Evolutionary conservation across 371 early-diverging fungal species (phyloP).

Genomic region (Mortierella sp.): DNA sequence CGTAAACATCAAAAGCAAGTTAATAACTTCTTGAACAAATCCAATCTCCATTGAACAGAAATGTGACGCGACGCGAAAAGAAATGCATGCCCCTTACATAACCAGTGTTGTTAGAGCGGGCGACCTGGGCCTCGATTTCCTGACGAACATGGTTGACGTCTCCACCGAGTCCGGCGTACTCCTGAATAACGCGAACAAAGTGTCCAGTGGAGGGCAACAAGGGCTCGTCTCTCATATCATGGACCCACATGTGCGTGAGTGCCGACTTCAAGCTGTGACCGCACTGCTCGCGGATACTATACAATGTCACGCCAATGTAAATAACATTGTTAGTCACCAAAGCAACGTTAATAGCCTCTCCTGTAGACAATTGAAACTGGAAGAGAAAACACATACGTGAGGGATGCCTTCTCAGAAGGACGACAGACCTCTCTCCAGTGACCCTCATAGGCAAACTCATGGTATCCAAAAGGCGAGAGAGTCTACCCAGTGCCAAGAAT

Average conservation of each 20-base stretch:
- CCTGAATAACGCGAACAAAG: constrained; percentile 72
- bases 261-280: constrained; percentile 92
- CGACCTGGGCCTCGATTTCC: constrained; percentile 77
- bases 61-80: background rate
- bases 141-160: constrained; percentile 82
- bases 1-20: constrained; percentile 15
- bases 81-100: constrained; percentile 62
- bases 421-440: constrained; percentile 87
- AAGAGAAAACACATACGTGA: constrained; percentile 62
- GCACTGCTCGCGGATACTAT: constrained; percentile 88
- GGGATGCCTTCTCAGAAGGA: constrained; percentile 80
- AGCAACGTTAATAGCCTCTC: background rate
- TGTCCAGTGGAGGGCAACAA: constrained; percentile 84
- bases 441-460: constrained; percentile 79
- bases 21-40: background rate
- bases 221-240: constrained; percentile 84
- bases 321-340: background rate
- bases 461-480: constrained; percentile 69
- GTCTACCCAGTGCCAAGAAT: constrained; percentile 55
- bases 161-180: constrained; percentile 90
- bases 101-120: constrained; percentile 61
- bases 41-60: background rate
- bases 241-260: constrained; percentile 73
- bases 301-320: background rate
- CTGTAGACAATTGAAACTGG: background rate